Evolutionary conservation across 2,329 filamentous ascomycete species (phyloP).

Genomic region (Penicillium sp.): DNA sequence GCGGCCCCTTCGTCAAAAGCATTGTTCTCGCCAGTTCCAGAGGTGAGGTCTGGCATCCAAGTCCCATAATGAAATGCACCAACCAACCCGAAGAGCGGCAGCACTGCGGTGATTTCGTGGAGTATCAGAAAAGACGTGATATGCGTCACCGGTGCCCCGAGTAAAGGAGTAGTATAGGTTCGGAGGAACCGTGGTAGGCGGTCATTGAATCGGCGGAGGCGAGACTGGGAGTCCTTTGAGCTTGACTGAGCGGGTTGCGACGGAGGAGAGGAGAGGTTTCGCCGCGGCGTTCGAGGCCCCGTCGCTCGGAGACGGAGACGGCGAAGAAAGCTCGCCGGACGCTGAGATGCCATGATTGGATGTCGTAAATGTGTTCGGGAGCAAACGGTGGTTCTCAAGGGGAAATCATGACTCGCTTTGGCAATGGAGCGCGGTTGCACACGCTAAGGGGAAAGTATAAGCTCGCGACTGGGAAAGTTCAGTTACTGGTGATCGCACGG

Average conservation of each 20-base stretch:
- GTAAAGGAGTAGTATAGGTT: constrained; percentile 67
- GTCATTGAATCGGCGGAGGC: constrained; percentile 37
- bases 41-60: constrained; percentile 62
- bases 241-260: constrained; percentile 9
- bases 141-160: constrained; percentile 76
- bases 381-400: neutral
- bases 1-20: constrained; percentile 61
- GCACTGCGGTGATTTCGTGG: constrained; percentile 85
- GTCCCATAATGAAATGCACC: constrained; percentile 76
- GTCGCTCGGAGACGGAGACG: constrained; percentile 16
- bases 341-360: constrained; percentile 12
- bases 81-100: constrained; percentile 74
- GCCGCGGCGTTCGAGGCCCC: constrained; percentile 13
- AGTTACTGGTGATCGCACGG: neutral
- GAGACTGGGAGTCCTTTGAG: constrained; percentile 29
- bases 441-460: neutral
- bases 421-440: constrained; percentile 1
- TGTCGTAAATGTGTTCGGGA: neutral
- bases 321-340: constrained; percentile 10
- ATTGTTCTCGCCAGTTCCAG: constrained; percentile 21
- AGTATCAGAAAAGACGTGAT: constrained; percentile 82
- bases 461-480: neutral
- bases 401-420: constrained; percentile 10
- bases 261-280: constrained; percentile 24
- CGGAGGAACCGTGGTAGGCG: constrained; percentile 66